Evolutionary conservation across 2,329 filamentous ascomycete genomes (phyloP).

Genomic region (Monosporascus sp.): DNA sequence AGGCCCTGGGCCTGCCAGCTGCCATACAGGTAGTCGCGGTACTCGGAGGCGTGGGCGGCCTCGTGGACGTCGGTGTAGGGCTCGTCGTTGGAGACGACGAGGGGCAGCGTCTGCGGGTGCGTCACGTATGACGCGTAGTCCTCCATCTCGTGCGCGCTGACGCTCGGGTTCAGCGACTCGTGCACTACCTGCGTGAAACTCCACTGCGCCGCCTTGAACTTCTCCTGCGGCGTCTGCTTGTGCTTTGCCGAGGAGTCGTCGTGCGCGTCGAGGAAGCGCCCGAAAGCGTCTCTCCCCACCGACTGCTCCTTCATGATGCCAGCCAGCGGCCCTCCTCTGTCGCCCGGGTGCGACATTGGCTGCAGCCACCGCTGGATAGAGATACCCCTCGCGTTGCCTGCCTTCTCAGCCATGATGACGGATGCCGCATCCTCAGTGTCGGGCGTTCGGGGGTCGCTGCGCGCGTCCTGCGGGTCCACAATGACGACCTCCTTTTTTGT

Average conservation of each 20-base stretch:
- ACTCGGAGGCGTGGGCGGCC: conserved; percentile 53
- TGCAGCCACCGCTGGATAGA: conserved; percentile 60
- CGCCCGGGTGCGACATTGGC: conserved; percentile 32
- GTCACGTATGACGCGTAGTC: conserved; percentile 87
- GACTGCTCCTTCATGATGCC: conserved; percentile 53
- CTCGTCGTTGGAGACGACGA: conserved; percentile 65
- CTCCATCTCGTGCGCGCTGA: conserved; percentile 68
- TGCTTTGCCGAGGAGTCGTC: conserved; percentile 31
- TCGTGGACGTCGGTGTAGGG: background rate
- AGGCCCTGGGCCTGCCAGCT: conserved; percentile 57
- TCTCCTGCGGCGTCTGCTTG: conserved; percentile 62
- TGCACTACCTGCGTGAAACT: conserved; percentile 81
- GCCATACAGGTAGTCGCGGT: conserved; percentile 74
- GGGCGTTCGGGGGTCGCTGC: conserved; percentile 13
- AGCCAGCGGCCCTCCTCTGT: conserved; percentile 12
- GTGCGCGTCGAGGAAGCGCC: conserved; percentile 3
- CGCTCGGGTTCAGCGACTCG: conserved; percentile 79
- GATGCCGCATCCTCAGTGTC: conserved; percentile 37
- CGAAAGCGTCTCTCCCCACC: conserved; percentile 5
- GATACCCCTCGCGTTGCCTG: conserved; percentile 40
- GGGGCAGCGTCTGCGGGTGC: conserved; percentile 82
- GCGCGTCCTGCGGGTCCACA: conserved; percentile 50
- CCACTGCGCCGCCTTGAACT: conserved; percentile 79
- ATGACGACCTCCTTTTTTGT: conserved; percentile 66
- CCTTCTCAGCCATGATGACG: conserved; percentile 30